Percentiles rank a stretch among this genome's conserved stretches.
These are phyloP conservation scores for Gomphus sp. DNA, from an alignment of 1,284 basidiomycete genomes.

Conservation along the genomic window DNA sequence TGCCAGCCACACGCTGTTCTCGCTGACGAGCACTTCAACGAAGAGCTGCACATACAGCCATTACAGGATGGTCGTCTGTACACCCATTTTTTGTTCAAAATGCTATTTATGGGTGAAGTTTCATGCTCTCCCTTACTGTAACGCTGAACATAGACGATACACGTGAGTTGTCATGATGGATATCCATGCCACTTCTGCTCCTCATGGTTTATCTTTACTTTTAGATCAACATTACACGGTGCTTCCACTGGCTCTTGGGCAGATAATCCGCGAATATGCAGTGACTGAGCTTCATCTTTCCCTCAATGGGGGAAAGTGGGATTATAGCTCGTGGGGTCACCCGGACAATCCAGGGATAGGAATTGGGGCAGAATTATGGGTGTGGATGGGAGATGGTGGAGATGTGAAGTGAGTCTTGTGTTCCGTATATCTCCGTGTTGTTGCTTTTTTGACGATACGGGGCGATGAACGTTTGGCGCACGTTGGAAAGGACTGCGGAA, in stretches of 20 bases:
- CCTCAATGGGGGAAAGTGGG: slow-evolving; percentile 87
- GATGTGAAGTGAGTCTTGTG: slow-evolving; percentile 54
- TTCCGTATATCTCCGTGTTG: too few species aligned
- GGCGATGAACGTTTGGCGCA: slow-evolving; percentile 45
- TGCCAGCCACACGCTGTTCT: neutral
- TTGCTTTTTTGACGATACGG: neutral
- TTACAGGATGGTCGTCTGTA: slow-evolving; percentile 80
- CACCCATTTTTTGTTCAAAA: slow-evolving; percentile 76
- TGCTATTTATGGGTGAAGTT: slow-evolving; percentile 41
- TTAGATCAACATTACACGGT: slow-evolving; percentile 36
- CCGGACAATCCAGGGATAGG: slow-evolving; percentile 71
- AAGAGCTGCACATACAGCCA: slow-evolving; percentile 65
- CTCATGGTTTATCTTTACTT: too few species aligned
- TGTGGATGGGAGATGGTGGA: slow-evolving; percentile 45
- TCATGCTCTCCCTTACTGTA: slow-evolving; percentile 49
- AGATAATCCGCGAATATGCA: slow-evolving; percentile 77
- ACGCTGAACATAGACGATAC: slow-evolving; percentile 34
- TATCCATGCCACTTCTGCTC: neutral
- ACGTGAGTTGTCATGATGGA: neutral
- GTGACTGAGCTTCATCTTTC: slow-evolving; percentile 83
- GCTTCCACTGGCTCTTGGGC: slow-evolving; percentile 79
- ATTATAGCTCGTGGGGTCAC: slow-evolving; percentile 78
- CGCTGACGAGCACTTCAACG: slow-evolving; percentile 44
- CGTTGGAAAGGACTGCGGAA: slow-evolving; percentile 47
- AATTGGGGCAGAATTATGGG: slow-evolving; percentile 74